These are phyloP conservation scores for Colletotrichum nymphaeae DNA, from an alignment of 2,329 filamentous ascomycete species.

Conservation along the genomic window DNA sequence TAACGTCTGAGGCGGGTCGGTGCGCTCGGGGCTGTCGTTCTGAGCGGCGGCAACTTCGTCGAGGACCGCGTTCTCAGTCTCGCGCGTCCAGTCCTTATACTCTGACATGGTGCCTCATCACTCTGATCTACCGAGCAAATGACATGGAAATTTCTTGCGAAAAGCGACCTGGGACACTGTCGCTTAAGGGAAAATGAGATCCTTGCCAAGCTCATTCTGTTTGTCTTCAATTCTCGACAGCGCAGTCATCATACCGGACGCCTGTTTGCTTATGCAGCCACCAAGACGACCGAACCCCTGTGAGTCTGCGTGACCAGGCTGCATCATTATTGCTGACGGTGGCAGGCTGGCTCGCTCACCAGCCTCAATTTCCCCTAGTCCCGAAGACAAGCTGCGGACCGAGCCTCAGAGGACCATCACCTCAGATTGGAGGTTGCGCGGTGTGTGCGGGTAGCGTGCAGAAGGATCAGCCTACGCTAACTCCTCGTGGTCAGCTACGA, in stretches of 20 bases:
- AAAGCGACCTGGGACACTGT: too few species aligned
- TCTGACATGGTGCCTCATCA: background rate
- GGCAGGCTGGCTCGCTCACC: background rate
- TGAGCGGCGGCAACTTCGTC: slow-evolving; percentile 14
- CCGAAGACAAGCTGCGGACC: background rate
- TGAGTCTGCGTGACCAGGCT: slow-evolving; percentile 6
- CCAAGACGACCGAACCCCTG: background rate
- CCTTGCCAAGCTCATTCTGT: background rate
- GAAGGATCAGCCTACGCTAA: slow-evolving; percentile 13
- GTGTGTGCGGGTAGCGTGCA: background rate
- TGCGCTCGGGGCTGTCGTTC: slow-evolving; percentile 1
- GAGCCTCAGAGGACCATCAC: background rate
- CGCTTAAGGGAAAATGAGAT: background rate
- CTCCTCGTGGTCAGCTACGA: background rate
- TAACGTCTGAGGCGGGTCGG: background rate
- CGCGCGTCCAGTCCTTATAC: slow-evolving; percentile 14
- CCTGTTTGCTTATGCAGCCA: slow-evolving; percentile 9
- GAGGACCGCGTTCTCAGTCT: slow-evolving; percentile 18
- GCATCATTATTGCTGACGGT: slow-evolving; percentile 14
- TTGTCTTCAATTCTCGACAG: background rate
- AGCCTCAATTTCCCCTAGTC: background rate
- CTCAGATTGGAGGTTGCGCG: background rate
- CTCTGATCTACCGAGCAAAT: background rate
- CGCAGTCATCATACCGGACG: slow-evolving; percentile 11
- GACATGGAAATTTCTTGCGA: background rate